A percentile compares a stretch with the other conserved stretches of the same genome.
Evolutionary conservation across 2,329 filamentous ascomycete species (phyloP).

Genomic region (Daldinia sp.): DNA sequence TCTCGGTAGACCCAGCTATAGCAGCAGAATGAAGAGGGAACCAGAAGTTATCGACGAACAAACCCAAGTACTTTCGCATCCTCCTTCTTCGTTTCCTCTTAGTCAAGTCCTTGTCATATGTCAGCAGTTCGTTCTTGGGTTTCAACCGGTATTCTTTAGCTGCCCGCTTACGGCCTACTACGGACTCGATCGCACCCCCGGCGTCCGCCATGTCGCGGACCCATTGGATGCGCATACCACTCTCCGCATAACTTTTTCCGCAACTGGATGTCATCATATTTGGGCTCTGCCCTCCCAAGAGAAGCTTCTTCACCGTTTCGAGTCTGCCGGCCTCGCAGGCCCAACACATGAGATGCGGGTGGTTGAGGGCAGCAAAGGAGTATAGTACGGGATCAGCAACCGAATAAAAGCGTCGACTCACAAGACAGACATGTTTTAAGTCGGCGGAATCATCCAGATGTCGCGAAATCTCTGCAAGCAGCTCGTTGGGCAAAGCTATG

Average conservation of each 20-base stretch:
- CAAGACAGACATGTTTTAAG: background rate
- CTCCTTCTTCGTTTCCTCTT: background rate
- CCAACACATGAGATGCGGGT: background rate
- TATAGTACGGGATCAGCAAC: background rate
- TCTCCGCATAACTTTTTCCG: background rate
- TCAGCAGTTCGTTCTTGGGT: background rate
- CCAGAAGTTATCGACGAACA: background rate
- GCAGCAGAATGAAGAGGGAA: background rate
- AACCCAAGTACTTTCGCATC: background rate
- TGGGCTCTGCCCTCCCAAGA: background rate
- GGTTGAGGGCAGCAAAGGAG: background rate
- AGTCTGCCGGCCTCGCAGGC: background rate
- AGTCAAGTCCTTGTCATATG: background rate
- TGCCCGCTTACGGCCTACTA: background rate
- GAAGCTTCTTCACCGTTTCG: background rate
- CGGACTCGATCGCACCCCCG: background rate
- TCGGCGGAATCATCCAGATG: background rate
- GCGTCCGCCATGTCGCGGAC: background rate
- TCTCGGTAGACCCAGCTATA: conserved; percentile 1
- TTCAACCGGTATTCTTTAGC: background rate
- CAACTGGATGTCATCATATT: background rate
- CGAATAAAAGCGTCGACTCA: background rate
- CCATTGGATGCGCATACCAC: background rate
- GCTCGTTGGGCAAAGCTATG: background rate
- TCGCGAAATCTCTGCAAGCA: background rate